These are phyloP conservation scores for Cystofilobasidium ferigula DNA, from an alignment of 768 basidiomycete genomes.

Conservation along the genomic window DNA sequence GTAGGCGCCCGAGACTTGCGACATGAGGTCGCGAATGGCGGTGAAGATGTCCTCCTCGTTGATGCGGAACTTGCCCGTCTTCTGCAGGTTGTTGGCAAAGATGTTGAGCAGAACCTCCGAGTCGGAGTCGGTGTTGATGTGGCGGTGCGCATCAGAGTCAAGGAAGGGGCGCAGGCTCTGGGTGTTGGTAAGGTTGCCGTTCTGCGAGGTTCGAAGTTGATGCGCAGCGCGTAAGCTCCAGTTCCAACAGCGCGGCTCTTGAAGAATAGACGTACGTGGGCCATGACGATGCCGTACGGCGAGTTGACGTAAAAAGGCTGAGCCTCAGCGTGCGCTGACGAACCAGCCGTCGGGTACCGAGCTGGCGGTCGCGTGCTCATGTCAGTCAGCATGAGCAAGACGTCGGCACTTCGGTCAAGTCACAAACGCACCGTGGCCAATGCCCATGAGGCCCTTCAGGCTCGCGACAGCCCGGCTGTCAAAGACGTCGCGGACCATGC, in stretches of 20 bases:
- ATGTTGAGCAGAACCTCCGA: slow-evolving; percentile 95
- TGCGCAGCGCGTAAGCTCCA: background rate
- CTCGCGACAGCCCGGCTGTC: slow-evolving; percentile 64
- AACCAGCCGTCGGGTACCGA: slow-evolving; percentile 94
- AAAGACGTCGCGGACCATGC: slow-evolving; percentile 97
- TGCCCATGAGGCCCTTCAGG: slow-evolving; percentile 86
- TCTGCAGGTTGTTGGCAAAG: slow-evolving; percentile 92
- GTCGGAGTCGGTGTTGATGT: slow-evolving; percentile 98
- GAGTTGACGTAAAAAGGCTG: slow-evolving; percentile 99
- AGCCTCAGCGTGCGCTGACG: slow-evolving; percentile 90
- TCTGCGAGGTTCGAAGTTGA: slow-evolving; percentile 45
- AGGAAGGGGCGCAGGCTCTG: slow-evolving; percentile 73
- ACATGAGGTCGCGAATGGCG: slow-evolving; percentile 79
- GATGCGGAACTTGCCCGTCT: slow-evolving; percentile 97
- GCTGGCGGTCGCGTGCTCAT: slow-evolving; percentile 45
- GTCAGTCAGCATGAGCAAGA: background rate
- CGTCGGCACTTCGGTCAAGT: too few relatives aligned
- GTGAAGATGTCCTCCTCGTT: slow-evolving; percentile 99
- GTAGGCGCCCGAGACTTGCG: slow-evolving; percentile 80
- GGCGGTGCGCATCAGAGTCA: slow-evolving; percentile 90
- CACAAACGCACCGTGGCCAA: slow-evolving; percentile 73
- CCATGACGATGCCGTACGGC: slow-evolving; percentile 97
- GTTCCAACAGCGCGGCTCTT: background rate
- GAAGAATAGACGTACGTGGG: slow-evolving; percentile 56
- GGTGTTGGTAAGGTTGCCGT: slow-evolving; percentile 96